Percentiles rank a stretch among this genome's conserved stretches.
These are phyloP conservation scores for Agrocybe praecox DNA, from an alignment of 768 basidiomycete genomes.

Conservation along the genomic window DNA sequence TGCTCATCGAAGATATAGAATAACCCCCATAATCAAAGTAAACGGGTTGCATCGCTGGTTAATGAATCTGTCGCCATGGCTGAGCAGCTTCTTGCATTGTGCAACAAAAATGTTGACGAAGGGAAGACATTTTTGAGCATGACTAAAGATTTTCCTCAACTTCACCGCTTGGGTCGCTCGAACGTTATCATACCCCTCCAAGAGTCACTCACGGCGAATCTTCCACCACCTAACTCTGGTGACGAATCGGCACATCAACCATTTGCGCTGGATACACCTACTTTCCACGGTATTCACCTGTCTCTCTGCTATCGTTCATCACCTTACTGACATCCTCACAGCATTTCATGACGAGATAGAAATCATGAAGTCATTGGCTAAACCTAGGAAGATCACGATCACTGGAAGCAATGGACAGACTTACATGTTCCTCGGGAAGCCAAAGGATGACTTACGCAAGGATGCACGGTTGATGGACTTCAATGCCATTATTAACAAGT, in stretches of 20 bases:
- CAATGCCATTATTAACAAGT: slow-evolving; percentile 95
- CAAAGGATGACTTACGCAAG: slow-evolving; percentile 96
- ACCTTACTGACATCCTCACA: slow-evolving; percentile 26
- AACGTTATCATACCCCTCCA: slow-evolving; percentile 88
- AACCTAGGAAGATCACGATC: slow-evolving; percentile 89
- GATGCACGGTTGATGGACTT: slow-evolving; percentile 98
- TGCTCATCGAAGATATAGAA: slow-evolving; percentile 31
- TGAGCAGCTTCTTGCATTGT: slow-evolving; percentile 67
- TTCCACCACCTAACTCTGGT: slow-evolving; percentile 82
- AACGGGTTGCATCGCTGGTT: slow-evolving; percentile 52
- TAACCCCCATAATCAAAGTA: slow-evolving; percentile 42
- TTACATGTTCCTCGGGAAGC: slow-evolving; percentile 95
- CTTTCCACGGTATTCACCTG: slow-evolving; percentile 64
- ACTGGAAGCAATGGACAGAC: slow-evolving; percentile 77
- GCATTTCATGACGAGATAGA: slow-evolving; percentile 84
- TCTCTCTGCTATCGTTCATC: background rate
- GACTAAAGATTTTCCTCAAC: slow-evolving; percentile 57
- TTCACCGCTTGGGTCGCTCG: slow-evolving; percentile 61
- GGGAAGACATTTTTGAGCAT: slow-evolving; percentile 43
- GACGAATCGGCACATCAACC: slow-evolving; percentile 71
- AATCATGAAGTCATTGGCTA: slow-evolving; percentile 89
- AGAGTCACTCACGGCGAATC: slow-evolving; percentile 83
- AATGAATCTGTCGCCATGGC: slow-evolving; percentile 62
- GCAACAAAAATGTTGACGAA: slow-evolving; percentile 52
- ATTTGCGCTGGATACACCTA: slow-evolving; percentile 77